Evolutionary conservation across 441 rosid genomes (phyloP), one percentile per base, ranked within the genome.

Genomic region (Bocquillonia castaneifolia): DNA sequence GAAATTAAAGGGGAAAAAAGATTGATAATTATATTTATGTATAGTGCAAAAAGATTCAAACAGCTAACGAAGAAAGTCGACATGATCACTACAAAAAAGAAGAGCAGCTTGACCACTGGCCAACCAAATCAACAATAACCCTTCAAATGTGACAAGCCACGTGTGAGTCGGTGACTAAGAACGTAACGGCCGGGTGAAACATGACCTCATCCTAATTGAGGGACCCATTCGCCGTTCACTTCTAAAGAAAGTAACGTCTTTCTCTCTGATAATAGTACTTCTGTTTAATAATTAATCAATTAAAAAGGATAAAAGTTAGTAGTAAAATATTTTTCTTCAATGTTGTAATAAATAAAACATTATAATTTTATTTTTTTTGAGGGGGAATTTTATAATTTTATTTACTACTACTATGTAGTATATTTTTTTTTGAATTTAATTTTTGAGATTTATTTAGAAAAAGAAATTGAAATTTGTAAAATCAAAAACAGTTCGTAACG

Each of bases 171-270:
- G 64, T 80, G 86, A 70, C 18, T 26, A 52, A 0, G 67, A 77
- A 66, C 68, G 82, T 82, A 83, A 79, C 88, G 77, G 84, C 73
- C 69, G 36, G 15, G 78, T 72, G 13, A 77, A 76, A 70, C 70
- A 64, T 79, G 83, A 83, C 74, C 69, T 86, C 83, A 81, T 31
- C 32, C 31, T 60, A 64, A 10, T 48, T 64, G 67, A 67, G 67
- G 86, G 77, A 36, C 81, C 85, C 79, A 78, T 71, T 10, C 79
- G 88, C 86, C 84, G 88, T 79, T 84, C 81, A 29, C 68, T 76
- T 77, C 14, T 61, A 68, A 76, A 61, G 72, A 65, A 72, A 71
- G 88, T 81, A 80, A 86, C 93, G 74, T 36, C 36, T 39, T 56
- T 47, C 37, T 36, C 36, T 14, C 32, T 23, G n/a, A n/a, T n/a